Percentiles rank a stretch among this genome's conserved stretches.
phyloP scores from a whole-genome alignment of 768 basidiomycete genomes.

The Boletus subparvulus region DNA sequence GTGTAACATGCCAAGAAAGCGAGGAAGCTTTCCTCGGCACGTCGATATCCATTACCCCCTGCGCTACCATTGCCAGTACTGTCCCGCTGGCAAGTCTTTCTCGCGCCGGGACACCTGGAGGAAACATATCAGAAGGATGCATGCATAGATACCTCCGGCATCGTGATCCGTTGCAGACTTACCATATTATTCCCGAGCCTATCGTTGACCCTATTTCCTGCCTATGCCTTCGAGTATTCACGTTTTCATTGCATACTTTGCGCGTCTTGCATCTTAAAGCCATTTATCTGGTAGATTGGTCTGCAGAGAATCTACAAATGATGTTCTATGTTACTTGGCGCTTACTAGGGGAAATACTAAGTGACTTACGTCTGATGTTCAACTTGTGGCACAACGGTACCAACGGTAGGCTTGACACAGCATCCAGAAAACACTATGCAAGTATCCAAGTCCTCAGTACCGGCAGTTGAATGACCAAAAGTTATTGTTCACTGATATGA shows the following conservation, averaged over 20 bases:
- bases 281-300: neutral
- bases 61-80: conserved; percentile 15
- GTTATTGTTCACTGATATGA: neutral
- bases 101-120: conserved; percentile 23
- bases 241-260: neutral
- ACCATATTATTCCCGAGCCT: neutral
- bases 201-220: neutral
- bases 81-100: conserved; percentile 13
- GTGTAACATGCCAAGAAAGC: conserved; percentile 2
- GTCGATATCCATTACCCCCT: conserved; percentile 16
- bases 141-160: neutral
- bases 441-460: neutral
- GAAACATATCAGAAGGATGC: conserved; percentile 13
- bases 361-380: neutral
- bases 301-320: neutral
- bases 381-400: neutral
- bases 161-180: neutral
- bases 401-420: no score
- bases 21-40: conserved; percentile 20
- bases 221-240: neutral
- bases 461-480: neutral
- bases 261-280: no score
- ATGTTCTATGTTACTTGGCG: neutral
- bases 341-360: neutral
- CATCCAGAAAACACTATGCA: neutral